These are phyloP conservation scores for Hysterium pulicare DNA, from an alignment of 2,329 filamentous ascomycete genomes.

Conservation along the genomic window DNA sequence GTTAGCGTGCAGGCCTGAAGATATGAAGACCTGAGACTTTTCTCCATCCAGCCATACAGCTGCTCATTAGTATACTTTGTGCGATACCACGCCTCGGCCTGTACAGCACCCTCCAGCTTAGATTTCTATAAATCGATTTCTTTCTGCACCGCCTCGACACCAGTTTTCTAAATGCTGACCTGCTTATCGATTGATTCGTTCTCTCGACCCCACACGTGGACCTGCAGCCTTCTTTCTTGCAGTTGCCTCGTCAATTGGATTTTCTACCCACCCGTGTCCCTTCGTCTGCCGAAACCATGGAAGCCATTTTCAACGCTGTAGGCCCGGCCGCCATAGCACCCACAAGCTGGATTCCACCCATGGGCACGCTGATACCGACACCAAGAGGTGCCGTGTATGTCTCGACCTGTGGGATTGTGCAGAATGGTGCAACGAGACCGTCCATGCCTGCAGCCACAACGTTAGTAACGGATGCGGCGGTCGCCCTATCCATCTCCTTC, in stretches of 20 bases:
- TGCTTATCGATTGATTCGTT: conserved; percentile 27
- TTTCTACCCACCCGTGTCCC: background rate
- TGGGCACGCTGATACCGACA: too few relatives aligned
- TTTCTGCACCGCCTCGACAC: conserved; percentile 9
- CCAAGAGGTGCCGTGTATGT: too few relatives aligned
- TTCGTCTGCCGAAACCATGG: too few relatives aligned
- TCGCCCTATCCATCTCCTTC: too few relatives aligned
- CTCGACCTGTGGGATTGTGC: too few relatives aligned
- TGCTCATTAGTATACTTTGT: conserved; percentile 31
- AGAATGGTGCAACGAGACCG: too few relatives aligned
- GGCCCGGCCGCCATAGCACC: too few relatives aligned
- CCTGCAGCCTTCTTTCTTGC: conserved; percentile 23
- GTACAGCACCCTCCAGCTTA: conserved; percentile 11
- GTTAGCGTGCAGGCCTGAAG: conserved; percentile 23
- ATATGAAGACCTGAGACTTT: conserved; percentile 6
- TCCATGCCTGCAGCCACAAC: too few relatives aligned
- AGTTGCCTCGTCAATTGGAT: conserved; percentile 10
- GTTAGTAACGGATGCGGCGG: too few relatives aligned
- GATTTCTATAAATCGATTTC: conserved; percentile 23
- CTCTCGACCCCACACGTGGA: conserved; percentile 26
- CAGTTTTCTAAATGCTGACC: conserved; percentile 13
- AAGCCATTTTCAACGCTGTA: too few relatives aligned
- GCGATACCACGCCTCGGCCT: conserved; percentile 15
- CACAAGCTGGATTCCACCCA: too few relatives aligned
- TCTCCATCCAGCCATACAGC: conserved; percentile 27